A percentile compares a stretch with the other conserved stretches of the same genome.
These are phyloP conservation scores for Paspalum vaginatum DNA, from an alignment of 176 grass and related monocot species.

Conservation along the genomic window DNA sequence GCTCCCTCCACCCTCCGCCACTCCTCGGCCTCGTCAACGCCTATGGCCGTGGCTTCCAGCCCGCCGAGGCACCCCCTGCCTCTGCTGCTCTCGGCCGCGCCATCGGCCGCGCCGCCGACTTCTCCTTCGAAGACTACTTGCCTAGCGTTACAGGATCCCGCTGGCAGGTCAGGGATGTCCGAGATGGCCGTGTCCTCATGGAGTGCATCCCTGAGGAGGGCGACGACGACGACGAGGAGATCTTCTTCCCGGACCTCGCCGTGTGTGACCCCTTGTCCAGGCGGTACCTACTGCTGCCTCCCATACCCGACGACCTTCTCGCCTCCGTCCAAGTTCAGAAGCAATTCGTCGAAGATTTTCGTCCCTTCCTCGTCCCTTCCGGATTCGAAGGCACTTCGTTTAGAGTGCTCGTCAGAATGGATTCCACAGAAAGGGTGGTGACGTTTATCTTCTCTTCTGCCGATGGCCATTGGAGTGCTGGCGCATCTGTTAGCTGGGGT, in stretches of 20 bases:
- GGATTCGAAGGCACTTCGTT: background rate
- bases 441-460: background rate
- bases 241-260: background rate
- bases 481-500: background rate
- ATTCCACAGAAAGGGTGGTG: too few species aligned
- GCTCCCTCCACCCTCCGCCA: background rate
- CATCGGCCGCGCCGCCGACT: background rate
- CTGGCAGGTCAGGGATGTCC: too few species aligned
- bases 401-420: background rate
- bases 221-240: background rate
- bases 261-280: slow-evolving; percentile 31
- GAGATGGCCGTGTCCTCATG: too few species aligned
- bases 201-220: too few species aligned
- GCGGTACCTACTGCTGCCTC: background rate
- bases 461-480: background rate
- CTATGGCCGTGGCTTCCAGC: background rate
- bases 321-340: background rate
- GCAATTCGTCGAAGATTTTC: background rate
- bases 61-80: slow-evolving; percentile 15
- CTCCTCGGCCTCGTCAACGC: background rate
- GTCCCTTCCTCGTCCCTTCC: background rate
- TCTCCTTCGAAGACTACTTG: slow-evolving; percentile 25
- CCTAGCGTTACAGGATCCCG: background rate
- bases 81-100: background rate
- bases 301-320: background rate